These are phyloP conservation scores for Phytophthora tentaculata DNA, from an alignment of 352 stramenopile genomes.

Conservation along the genomic window DNA sequence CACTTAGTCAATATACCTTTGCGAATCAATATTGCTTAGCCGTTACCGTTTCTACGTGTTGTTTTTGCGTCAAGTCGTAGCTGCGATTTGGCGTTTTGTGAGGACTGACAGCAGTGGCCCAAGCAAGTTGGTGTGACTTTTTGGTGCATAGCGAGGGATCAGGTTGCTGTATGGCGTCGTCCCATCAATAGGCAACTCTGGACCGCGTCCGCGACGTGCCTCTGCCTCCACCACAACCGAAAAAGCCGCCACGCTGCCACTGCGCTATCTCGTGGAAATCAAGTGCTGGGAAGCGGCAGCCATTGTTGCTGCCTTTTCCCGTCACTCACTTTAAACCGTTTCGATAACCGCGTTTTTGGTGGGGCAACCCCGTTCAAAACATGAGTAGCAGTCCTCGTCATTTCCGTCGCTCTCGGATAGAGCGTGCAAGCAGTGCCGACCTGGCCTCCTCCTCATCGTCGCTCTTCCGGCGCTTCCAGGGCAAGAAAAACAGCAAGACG, in stretches of 20 bases:
- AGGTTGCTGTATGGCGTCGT: conserved; percentile 29
- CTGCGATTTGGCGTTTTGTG: conserved; percentile 24
- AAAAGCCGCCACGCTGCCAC: conserved; percentile 39
- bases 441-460: conserved; percentile 11
- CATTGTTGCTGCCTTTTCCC: neutral
- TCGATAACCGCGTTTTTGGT: conserved; percentile 21
- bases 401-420: conserved; percentile 27
- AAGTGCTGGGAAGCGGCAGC: conserved; percentile 15
- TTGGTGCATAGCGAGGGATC: conserved; percentile 33
- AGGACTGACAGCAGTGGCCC: conserved; percentile 29
- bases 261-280: conserved; percentile 5
- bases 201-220: conserved; percentile 13
- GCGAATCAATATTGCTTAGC: too few relatives aligned
- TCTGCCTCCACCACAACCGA: conserved; percentile 35
- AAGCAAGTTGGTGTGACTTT: conserved; percentile 19
- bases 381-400: conserved; percentile 28
- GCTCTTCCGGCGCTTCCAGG: conserved; percentile 9
- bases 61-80: conserved; percentile 16
- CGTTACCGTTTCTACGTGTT: conserved; percentile 3
- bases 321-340: conserved; percentile 10
- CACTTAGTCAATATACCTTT: too few relatives aligned
- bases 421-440: conserved; percentile 33
- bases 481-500: conserved; percentile 1
- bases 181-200: conserved; percentile 15
- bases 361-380: neutral